Evolutionary conservation across 257 asterid species (phyloP), one percentile per base, ranked within the genome.

Genomic region (Solanum megistacrolobum): DNA sequence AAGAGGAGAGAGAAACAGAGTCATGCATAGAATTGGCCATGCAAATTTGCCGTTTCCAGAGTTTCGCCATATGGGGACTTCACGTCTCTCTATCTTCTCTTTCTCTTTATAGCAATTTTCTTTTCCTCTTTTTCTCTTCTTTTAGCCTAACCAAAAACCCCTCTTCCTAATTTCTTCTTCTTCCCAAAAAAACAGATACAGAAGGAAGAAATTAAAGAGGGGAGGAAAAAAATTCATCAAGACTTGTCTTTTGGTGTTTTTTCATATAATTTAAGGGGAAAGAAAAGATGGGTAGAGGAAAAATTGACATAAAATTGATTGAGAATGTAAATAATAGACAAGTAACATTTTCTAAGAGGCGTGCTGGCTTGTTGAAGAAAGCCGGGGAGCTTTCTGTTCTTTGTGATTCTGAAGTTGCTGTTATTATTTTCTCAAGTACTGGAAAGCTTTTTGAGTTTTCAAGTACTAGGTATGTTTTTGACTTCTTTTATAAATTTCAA

Each of bases 371-470:
- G 87, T 86, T 95, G 68, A 96, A 96, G 93, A 96, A 96, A 91
- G 98, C 98, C 0, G 34, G 87, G 79, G 98, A 96, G 90, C 96
- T 96, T 27, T 91, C 96, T 6, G 94, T 96, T 65, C 93, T 96
- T 3, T 96, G 98, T 66, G 98, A 94, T 83, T 95, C 98, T 8
- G 93, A 94, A 73, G 95, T 96, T 39, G 98, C 95, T 10, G 98
- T 96, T 25, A 90, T 96, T 68, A 92, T 96, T 71, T 96, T 95
- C 46, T 95, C 98, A 6, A 95, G 90, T 73, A 94, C 98, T 36
- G 98, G 98, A 5, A 96, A 92, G 82, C 92, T 94, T 18, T 96
- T 93, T 60, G 96, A 95, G 78, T 95, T 87, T 43, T 86, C 94
- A n/a, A 96, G 94, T 88, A 86, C 93, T 27, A 89, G 94, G 98